phyloP scores from a whole-genome alignment of 1,139 yeast species.

The Pichia norvegensis region DNA sequence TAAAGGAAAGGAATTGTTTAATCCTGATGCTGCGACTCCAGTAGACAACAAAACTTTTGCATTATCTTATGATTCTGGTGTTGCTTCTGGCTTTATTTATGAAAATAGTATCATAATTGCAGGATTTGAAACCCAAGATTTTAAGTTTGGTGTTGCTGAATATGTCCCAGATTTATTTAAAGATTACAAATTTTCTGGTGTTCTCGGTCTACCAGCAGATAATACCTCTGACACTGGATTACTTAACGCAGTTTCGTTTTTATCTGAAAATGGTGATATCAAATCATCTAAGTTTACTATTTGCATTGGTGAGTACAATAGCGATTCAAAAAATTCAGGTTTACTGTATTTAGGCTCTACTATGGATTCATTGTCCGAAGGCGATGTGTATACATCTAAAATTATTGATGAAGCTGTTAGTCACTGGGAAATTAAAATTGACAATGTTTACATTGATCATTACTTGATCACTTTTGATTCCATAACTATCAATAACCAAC shows the following conservation, averaged over 20 bases:
- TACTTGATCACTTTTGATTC: conserved; percentile 29
- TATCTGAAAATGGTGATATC: conserved; percentile 31
- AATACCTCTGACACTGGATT: conserved; percentile 29
- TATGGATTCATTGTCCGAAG: conserved; percentile 35
- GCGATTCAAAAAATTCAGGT: conserved; percentile 33
- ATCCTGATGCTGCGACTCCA: conserved; percentile 21
- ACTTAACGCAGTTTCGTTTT: conserved; percentile 34
- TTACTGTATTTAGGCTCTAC: conserved; percentile 38
- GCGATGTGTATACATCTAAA: conserved; percentile 37
- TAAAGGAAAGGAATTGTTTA: conserved; percentile 18
- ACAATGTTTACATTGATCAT: conserved; percentile 32
- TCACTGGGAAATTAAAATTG: conserved; percentile 49
- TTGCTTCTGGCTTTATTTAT: conserved; percentile 42
- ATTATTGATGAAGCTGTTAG: conserved; percentile 33
- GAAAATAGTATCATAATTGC: conserved; percentile 35
- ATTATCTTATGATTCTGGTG: conserved; percentile 48
- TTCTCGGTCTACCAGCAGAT: conserved; percentile 48
- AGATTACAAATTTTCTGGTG: conserved; percentile 50
- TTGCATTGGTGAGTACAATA: conserved; percentile 32
- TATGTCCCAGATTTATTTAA: conserved; percentile 47
- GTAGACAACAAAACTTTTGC: conserved; percentile 31
- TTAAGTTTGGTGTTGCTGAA: conserved; percentile 48
- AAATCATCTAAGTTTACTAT: conserved; percentile 35
- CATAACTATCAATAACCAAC: conserved; percentile 16
- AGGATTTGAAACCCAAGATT: conserved; percentile 33